Evolutionary conservation across 495 filamentous ascomycete species (phyloP).

Genomic region (Xanthoparmelia taractica): DNA sequence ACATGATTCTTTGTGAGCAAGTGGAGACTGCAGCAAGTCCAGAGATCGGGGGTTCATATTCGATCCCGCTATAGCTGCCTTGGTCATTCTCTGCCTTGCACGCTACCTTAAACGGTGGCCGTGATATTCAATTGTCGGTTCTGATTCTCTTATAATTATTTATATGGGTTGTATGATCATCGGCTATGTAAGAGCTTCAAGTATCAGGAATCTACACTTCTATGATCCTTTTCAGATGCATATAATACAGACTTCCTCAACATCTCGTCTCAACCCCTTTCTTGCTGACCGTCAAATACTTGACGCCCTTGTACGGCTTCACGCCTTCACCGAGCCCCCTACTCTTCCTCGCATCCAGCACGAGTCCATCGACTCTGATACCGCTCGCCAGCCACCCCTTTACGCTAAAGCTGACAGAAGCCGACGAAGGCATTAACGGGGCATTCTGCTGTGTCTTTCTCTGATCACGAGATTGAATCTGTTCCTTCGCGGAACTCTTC

Average conservation of each 20-base stretch:
- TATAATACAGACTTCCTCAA: slow-evolving; percentile 30
- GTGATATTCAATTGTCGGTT: too few relatives aligned
- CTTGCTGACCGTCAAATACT: slow-evolving; percentile 86
- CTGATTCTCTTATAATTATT: too few relatives aligned
- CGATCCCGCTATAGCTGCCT: too few relatives aligned
- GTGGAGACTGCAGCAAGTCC: too few relatives aligned
- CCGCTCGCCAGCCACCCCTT: slow-evolving; percentile 95
- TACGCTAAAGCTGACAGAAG: slow-evolving; percentile 79
- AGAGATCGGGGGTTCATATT: too few relatives aligned
- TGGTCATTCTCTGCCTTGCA: too few relatives aligned
- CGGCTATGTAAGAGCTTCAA: background rate
- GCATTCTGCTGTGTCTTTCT: slow-evolving; percentile 60
- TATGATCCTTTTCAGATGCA: background rate
- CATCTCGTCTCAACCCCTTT: slow-evolving; percentile 76
- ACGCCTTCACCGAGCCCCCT: slow-evolving; percentile 78
- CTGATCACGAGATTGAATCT: slow-evolving; percentile 37
- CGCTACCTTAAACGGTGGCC: too few relatives aligned
- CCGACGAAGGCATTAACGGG: slow-evolving; percentile 83
- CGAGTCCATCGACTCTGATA: slow-evolving; percentile 82
- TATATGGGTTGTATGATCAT: background rate
- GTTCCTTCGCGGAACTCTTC: slow-evolving; percentile 17
- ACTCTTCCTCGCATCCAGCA: slow-evolving; percentile 77
- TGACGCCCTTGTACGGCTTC: slow-evolving; percentile 96
- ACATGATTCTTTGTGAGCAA: too few relatives aligned
- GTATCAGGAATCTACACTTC: background rate